A percentile compares a stretch with the other conserved stretches of the same genome.
phyloP scores from a whole-genome alignment of 1,139 yeast genomes.

The Hansenula sp. region DNA sequence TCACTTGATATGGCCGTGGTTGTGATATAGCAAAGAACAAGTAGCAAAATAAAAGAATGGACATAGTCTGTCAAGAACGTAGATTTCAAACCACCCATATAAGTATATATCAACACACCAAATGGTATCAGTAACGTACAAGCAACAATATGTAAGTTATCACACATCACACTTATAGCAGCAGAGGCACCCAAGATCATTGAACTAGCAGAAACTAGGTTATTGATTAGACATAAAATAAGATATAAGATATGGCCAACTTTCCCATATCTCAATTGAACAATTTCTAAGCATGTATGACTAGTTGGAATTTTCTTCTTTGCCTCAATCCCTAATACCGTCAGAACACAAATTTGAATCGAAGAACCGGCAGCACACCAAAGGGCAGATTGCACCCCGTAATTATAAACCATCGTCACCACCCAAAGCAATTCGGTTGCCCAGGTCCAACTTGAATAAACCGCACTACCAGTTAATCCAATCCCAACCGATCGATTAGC shows the following conservation, averaged over 20 bases:
- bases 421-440: conserved; percentile 44
- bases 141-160: conserved; percentile 35
- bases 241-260: conserved; percentile 30
- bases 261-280: conserved; percentile 37
- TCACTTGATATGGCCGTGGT: conserved; percentile 29
- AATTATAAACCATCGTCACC: conserved; percentile 37
- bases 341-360: conserved; percentile 36
- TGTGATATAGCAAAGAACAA: conserved; percentile 28
- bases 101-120: conserved; percentile 35
- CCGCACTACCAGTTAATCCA: conserved; percentile 44
- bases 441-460: conserved; percentile 53
- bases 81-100: conserved; percentile 40
- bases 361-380: conserved; percentile 36
- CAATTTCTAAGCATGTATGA: conserved; percentile 40
- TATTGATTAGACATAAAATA: conserved; percentile 31
- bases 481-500: conserved; percentile 49
- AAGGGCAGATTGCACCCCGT: conserved; percentile 31
- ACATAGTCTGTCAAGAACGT: conserved; percentile 37
- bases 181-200: conserved; percentile 38
- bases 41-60: conserved; percentile 32
- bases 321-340: conserved; percentile 39
- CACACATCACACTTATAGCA: conserved; percentile 33
- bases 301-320: conserved; percentile 42
- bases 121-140: conserved; percentile 41
- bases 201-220: conserved; percentile 31